Conservation (phyloP, 2,329 filamentous ascomycete genomes). For the Fusarium coicis region DNA sequence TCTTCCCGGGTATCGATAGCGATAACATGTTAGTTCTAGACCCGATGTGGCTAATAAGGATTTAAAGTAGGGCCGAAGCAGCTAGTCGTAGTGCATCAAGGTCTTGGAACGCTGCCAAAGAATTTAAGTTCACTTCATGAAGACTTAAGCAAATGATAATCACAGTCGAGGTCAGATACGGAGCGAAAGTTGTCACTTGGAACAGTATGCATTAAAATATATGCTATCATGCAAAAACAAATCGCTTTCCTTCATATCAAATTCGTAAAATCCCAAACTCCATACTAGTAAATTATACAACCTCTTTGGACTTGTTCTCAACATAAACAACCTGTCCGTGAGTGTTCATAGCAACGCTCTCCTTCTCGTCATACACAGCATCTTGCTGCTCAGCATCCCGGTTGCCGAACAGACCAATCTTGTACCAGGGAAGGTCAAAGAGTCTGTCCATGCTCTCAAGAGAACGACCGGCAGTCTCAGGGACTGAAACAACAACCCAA, state of each 20-base stretch:
- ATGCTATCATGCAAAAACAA: neutral
- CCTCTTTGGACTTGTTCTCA: slow-evolving; percentile 9
- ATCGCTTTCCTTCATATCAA: neutral
- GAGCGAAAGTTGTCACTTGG: rapidly evolving
- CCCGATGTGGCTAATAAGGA: neutral
- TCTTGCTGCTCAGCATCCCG: slow-evolving; percentile 18
- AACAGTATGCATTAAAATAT: neutral
- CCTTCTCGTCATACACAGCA: slow-evolving; percentile 14
- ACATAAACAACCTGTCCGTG: slow-evolving; percentile 10
- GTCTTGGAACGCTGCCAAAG: too few species aligned
- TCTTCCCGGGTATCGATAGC: rapidly evolving
- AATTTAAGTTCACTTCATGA: too few species aligned
- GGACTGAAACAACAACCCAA: slow-evolving; percentile 10
- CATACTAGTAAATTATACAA: neutral
- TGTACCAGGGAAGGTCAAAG: slow-evolving; percentile 20
- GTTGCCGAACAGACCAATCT: slow-evolving; percentile 19
- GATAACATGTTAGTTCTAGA: too few species aligned
- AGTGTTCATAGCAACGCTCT: neutral
- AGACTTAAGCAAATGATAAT: too few species aligned
- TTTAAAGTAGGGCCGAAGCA: neutral
- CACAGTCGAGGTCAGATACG: neutral
- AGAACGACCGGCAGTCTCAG: slow-evolving; percentile 14
- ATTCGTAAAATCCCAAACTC: neutral
- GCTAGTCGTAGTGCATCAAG: neutral
- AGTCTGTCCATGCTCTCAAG: slow-evolving; percentile 23